Conservation (phyloP, 1,284 basidiomycete species). For the Cryptococcus neoformans region DNA sequence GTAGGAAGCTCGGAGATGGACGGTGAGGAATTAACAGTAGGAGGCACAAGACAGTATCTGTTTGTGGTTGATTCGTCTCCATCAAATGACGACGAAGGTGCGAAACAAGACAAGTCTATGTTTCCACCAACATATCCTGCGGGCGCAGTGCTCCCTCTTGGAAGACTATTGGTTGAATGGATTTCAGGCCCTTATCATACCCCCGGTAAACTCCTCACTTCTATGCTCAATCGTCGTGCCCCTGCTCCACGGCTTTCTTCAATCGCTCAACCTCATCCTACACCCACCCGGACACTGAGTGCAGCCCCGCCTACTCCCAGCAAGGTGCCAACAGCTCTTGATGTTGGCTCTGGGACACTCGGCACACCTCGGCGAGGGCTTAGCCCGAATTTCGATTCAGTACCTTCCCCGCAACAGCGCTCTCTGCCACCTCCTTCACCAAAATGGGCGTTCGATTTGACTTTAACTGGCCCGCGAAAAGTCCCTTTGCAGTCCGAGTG, state of each 20-base stretch:
- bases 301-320: too few relatives aligned
- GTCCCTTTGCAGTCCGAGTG: background rate
- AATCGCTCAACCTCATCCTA: background rate
- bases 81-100: constrained; percentile 12
- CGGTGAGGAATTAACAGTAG: constrained; percentile 55
- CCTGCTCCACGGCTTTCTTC: background rate
- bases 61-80: constrained; percentile 65
- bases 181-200: constrained; percentile 55
- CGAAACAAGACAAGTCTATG: constrained; percentile 32
- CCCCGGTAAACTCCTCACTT: constrained; percentile 75
- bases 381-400: too few relatives aligned
- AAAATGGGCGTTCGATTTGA: background rate
- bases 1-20: constrained; percentile 55
- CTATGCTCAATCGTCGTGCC: constrained; percentile 49
- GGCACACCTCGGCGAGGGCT: too few relatives aligned
- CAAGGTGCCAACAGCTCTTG: too few relatives aligned
- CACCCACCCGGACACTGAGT: too few relatives aligned
- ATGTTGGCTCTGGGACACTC: too few relatives aligned
- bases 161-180: constrained; percentile 78
- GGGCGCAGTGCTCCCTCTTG: constrained; percentile 69
- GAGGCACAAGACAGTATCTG: constrained; percentile 77
- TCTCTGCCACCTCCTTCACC: too few relatives aligned
- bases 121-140: constrained; percentile 59
- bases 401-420: too few relatives aligned
- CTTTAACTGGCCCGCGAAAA: background rate